Evolutionary conservation across 139 green algal species (phyloP), one percentile per base, ranked within the genome.

Genomic region (Coelastrella sp.): DNA sequence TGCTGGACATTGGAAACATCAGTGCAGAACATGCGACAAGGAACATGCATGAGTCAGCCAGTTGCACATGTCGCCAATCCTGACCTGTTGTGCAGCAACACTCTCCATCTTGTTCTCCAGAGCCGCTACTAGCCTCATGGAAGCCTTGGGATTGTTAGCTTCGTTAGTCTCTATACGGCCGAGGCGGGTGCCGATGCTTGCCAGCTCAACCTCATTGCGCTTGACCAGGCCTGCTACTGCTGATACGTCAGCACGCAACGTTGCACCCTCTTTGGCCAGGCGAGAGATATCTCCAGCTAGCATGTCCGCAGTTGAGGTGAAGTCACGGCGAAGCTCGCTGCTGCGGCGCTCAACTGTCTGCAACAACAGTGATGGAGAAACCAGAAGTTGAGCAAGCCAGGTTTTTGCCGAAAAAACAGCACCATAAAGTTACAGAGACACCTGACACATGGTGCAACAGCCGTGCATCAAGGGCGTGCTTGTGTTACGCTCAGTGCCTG

Each of bases 101-200:
- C 17, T 80, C 8, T 90, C 76, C 32, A 90, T 65, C 86, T 90
- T 85, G 23, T 86, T 76, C 77, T 90, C 86, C 75, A 90, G 76
- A 14, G 86, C 86, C 17, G 76, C 20, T 54, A 90, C 32, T 76
- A 90, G 76, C 16, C 86, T 79, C 86, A 90, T 11, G 14, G 73
- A 68, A 19, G 86, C 86, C 32, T 86, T 86, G 77, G 86, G 86
- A 64, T 77, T 80, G 61, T 19, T 54, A 14, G 86, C 60, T 57
- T 89, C 85, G 4, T 8, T 54, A 3, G 17, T 32, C 68, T 88
- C 83, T 20, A 88, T 7, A 66, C 83, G 54, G 54, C 68, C 20
- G 3, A 88, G 8, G 4, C 83, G 13, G 17, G 58, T 66, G 20
- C 47, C 19, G 54, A 88, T 54, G 14, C 16, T 57, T n/a, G 54